Base-by-base conservation (phyloP, 257 asterid species). In the Gentiana straminea region DNA sequence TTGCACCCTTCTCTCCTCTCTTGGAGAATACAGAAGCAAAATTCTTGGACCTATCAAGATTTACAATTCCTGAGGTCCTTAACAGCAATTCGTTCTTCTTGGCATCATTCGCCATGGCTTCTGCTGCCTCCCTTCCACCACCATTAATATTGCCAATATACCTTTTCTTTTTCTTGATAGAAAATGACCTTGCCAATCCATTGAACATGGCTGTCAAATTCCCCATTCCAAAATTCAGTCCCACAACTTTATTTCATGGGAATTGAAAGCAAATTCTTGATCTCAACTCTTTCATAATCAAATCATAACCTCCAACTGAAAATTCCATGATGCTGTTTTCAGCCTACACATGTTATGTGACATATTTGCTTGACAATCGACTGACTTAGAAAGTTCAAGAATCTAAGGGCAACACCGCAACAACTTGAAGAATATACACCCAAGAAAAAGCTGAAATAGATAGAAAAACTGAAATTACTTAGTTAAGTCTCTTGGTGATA, bases 1-100 rank as follows among this genome's bases (percentile, higher is more conserved):
- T 84, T n/a, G 71, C 80, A 32, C 96, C 95, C 71, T 90, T 86
- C 81, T 82, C 81, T 55, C 98, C 96, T 71, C 94, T 84, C 71
- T 70, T 92, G 8, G 99, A 85, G 78, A 64, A 85, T 61, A 88
- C 82, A 54, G 94, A 73, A 58, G 94, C 91, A 64, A 83, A 74
- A 74, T 88, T 92, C 37, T 77, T 73, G 39, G 95, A 83, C 33
- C 94, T 86, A 11, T 77, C 84, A 0, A 67, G 78, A 43, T 76
- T 79, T 34, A 89, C 68, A 52, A 67, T 64, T 51, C 99, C 99
- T 1, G 97, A 88, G 7, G 79, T 75, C 66, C 85, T 83, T 73
- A 88, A 62, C 56, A 92, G 80, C 87, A 88, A 10, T 15, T 88
- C 94, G 54, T 78, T 80, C 63, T 68, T 92, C 80, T 83, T 82